Conservation (phyloP, 1,139 yeast genomes). For the Debaryomycetaceae sp. region DNA sequence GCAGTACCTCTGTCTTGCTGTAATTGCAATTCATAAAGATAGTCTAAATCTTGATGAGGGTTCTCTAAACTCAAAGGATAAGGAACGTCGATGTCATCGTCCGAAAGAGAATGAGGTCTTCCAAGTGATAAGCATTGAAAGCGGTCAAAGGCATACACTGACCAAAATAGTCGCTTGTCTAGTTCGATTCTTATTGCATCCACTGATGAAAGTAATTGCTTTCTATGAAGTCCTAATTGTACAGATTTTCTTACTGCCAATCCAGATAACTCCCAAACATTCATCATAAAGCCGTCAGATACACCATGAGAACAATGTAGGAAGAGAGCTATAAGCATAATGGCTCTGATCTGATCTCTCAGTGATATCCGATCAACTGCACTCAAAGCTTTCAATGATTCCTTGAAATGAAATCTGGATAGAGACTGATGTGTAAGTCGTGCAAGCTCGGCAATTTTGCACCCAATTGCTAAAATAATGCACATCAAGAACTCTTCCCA, state of each 20-base stretch:
- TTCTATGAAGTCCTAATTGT: constrained; percentile 10
- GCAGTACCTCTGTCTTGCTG: constrained; percentile 4
- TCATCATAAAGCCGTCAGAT: constrained; percentile 9
- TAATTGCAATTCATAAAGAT: constrained; percentile 3
- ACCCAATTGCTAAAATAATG: constrained; percentile 11
- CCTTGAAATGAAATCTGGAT: not conserved
- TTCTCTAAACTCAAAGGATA: constrained; percentile 11
- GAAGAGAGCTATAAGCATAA: constrained; percentile 11
- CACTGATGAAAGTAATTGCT: constrained; percentile 6
- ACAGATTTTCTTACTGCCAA: constrained; percentile 11
- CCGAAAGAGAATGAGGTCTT: constrained; percentile 9
- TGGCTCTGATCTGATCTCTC: constrained; percentile 10
- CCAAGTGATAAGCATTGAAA: constrained; percentile 10
- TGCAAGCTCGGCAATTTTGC: constrained; percentile 10
- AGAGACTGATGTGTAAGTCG: constrained; percentile 4
- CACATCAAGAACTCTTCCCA: constrained; percentile 10
- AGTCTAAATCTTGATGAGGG: not conserved
- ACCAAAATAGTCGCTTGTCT: constrained; percentile 12
- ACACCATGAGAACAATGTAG: constrained; percentile 10
- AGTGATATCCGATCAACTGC: constrained; percentile 4
- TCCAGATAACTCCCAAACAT: constrained; percentile 13
- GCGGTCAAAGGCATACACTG: constrained; percentile 11
- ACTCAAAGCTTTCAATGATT: constrained; percentile 6
- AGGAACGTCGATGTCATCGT: constrained; percentile 8
- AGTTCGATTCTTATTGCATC: constrained; percentile 8